Base-by-base conservation (phyloP, 73 alveolate species). In the Halteria grandinella region DNA sequence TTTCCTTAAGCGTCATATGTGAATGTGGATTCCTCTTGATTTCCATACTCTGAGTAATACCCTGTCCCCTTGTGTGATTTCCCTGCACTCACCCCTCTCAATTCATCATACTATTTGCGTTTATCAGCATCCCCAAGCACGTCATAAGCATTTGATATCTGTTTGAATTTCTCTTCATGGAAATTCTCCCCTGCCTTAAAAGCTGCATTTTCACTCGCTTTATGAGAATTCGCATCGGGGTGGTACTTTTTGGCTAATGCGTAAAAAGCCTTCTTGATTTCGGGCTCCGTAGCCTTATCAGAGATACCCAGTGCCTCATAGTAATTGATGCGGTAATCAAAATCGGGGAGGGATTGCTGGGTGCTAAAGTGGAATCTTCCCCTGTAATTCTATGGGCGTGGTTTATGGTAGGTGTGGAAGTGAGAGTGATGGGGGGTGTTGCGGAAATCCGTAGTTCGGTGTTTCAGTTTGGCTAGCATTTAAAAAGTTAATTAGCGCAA, bases 171-270 rank as follows among this genome's bases (percentile, higher is more conserved):
- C 27, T 66, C 80, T 27, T 60, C 77, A 31, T 40, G 37, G 3
- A 59, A 40, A 37, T 40, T 14, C 37, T 36, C 43, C 43, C 29
- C 25, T 60, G 39, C 40, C 75, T n/a, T 0, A n/a, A n/a, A n/a
- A n/a, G n/a, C n/a, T n/a, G n/a, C n/a, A n/a, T n/a, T n/a, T n/a
- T n/a, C n/a, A n/a, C n/a, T n/a, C n/a, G n/a, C n/a, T n/a, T n/a
- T n/a, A n/a, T n/a, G n/a, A n/a, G n/a, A n/a, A 76, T 87, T 84
- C 55, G 90, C 88, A 77, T 95, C 99, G 21, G 99, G 99, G 74
- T 95, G 99, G 60, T 88, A 91, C 76, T 88, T 86, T 21, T 88
- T 81, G 18, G 99, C 99, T 25, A 87, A 85, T 69, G 85, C 64
- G 49, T 89, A 75, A 76, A 92, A 95, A 1, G 97, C 97, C 57